Percentiles rank a stretch among this genome's conserved stretches.
phyloP scores from a whole-genome alignment of 768 basidiomycete genomes.

The Suillus weaverae region DNA sequence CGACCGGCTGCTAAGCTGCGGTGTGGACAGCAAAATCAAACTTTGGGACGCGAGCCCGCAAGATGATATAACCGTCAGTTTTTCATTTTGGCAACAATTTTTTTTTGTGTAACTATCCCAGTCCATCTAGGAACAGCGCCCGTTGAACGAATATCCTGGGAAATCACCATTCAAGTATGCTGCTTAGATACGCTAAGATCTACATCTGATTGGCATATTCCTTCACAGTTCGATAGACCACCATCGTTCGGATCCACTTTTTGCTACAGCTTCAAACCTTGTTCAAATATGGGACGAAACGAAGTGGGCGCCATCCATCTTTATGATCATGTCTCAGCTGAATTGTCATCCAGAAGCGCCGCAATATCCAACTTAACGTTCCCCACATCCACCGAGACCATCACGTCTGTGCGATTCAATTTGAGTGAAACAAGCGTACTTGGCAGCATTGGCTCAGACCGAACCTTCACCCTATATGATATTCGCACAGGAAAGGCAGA shows the following conservation, averaged over 20 bases:
- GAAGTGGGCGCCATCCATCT: slow-evolving; percentile 52
- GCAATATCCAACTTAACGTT: slow-evolving; percentile 87
- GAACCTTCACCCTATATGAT: slow-evolving; percentile 95
- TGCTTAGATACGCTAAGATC: slow-evolving; percentile 5
- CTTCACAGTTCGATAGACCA: slow-evolving; percentile 83
- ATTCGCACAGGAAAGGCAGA: slow-evolving; percentile 97
- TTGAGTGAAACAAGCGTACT: slow-evolving; percentile 91
- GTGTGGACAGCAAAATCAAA: slow-evolving; percentile 80
- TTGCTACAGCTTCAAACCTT: slow-evolving; percentile 89
- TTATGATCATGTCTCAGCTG: slow-evolving; percentile 4
- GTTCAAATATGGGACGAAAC: slow-evolving; percentile 99
- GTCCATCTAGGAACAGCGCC: slow-evolving; percentile 42
- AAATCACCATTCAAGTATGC: slow-evolving; percentile 88
- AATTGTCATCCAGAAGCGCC: slow-evolving; percentile 55
- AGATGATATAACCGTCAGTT: slow-evolving; percentile 41
- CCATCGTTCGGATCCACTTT: slow-evolving; percentile 83
- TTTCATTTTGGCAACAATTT: background rate
- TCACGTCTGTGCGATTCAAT: slow-evolving; percentile 89
- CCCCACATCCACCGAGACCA: slow-evolving; percentile 84
- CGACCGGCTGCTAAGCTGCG: slow-evolving; percentile 71
- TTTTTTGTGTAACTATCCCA: slow-evolving; percentile 15
- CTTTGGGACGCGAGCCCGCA: slow-evolving; percentile 61
- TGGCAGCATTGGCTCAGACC: slow-evolving; percentile 92
- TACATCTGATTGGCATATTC: background rate
- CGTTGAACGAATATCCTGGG: slow-evolving; percentile 76